Base-by-base conservation (phyloP, 2,329 filamentous ascomycete species). In the Penicillium sclerotiorum region DNA sequence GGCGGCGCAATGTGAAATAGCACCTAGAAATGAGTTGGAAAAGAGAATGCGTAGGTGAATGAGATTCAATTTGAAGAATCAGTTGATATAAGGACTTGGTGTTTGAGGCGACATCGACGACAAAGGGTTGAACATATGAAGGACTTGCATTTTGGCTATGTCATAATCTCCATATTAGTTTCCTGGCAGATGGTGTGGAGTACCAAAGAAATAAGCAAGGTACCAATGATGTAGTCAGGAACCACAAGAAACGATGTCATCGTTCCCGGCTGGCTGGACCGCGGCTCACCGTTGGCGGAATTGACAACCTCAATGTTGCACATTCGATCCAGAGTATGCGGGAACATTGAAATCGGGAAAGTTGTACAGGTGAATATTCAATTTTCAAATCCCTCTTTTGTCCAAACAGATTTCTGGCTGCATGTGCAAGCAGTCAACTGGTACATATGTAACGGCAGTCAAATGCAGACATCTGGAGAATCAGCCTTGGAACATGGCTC, bases 181-280 rank as follows among this genome's bases (percentile, higher is more conserved):
- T 23, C 40, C 39, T 40, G 43, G 42, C 45, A 52, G 25, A n/a
- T n/a, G n/a, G n/a, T n/a, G n/a, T n/a, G n/a, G n/a, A n/a, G n/a
- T n/a, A n/a, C n/a, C n/a, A n/a, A n/a, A 38, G 25, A 47, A 54
- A 25, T 25, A 33, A 37, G 37, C 15, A 15, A 15, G 22, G 12
- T 42, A 11, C 43, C 49, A 47, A 53, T 52, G 44, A 40, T 36
- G 38, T 40, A 27, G 47, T 12, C 22, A 43, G 46, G 35, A n/a
- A 48, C 49, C n/a, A 32, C 48, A 45, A 49, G 20, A 33, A 41
- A 42, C 53, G 38, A 56, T 56, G 53, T 56, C 53, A 56, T 53
- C 41, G 50, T 11, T 8, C 5, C 27, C 33, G 40, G 40, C 28
- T 17, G 13, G 40, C 17, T 40, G 15, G 27, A 28, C 25, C 13